phyloP scores from a whole-genome alignment of 352 stramenopile genomes.

The Globisporangium carolinianum region DNA sequence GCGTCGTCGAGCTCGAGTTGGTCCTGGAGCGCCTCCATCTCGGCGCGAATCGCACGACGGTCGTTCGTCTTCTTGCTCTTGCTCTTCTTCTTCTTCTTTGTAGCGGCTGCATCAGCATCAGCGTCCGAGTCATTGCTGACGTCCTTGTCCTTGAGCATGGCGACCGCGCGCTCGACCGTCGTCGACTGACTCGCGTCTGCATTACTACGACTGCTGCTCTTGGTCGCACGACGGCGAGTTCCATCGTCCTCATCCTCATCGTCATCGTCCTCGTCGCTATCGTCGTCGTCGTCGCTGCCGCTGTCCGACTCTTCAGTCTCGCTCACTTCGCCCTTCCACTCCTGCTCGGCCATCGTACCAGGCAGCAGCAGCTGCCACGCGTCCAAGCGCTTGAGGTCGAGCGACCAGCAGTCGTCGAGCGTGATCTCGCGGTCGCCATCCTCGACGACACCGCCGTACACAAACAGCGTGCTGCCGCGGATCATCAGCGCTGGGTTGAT shows the following conservation, averaged over 20 bases:
- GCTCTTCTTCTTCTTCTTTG: slow-evolving; percentile 56
- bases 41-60: slow-evolving; percentile 54
- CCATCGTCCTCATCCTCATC: slow-evolving; percentile 39
- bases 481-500: slow-evolving; percentile 88
- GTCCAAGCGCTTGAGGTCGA: slow-evolving; percentile 92
- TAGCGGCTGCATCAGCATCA: slow-evolving; percentile 10
- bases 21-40: slow-evolving; percentile 84
- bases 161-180: slow-evolving; percentile 48
- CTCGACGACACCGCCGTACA: slow-evolving; percentile 93
- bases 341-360: slow-evolving; percentile 91
- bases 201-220: slow-evolving; percentile 7
- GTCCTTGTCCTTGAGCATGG: slow-evolving; percentile 52
- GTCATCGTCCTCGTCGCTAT: slow-evolving; percentile 43
- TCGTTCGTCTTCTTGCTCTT: slow-evolving; percentile 60
- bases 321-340: slow-evolving; percentile 85
- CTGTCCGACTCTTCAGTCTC: slow-evolving; percentile 84
- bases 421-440: slow-evolving; percentile 93
- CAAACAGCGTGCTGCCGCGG: slow-evolving; percentile 85
- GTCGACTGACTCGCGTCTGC: slow-evolving; percentile 22
- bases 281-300: slow-evolving; percentile 67
- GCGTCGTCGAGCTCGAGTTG: slow-evolving; percentile 65
- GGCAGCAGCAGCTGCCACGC: slow-evolving; percentile 90
- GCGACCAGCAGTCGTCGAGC: slow-evolving; percentile 92
- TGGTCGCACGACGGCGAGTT: slow-evolving; percentile 11
- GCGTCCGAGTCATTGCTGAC: not conserved